Base-by-base conservation (phyloP, 2,329 filamentous ascomycete genomes). In the Albophoma yamanashiensis region DNA sequence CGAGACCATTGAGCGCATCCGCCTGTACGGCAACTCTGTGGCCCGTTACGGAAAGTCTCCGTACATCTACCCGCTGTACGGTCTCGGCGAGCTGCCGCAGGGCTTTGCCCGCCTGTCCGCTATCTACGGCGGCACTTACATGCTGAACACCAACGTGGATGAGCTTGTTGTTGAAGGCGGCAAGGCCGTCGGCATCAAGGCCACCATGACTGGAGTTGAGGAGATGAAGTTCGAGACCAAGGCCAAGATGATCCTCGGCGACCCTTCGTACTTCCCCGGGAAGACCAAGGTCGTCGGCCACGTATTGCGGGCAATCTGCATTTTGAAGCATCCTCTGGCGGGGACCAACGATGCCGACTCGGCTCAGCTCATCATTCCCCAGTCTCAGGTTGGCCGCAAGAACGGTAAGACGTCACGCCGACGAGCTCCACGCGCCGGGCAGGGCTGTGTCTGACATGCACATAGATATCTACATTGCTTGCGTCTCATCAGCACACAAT, bases 11-110 rank as follows among this genome's bases (percentile, higher is more conserved):
- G 86, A 93, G 76, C 91, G 93, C 68, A 97, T 99, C 74, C 86
- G 91, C 66, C 83, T 99, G 55, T 99, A 99, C 76, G 95, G 93
- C 68, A 96, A 96, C 83, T 97, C 92, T 38, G 96, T 99, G 77
- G 91, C 92, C 58, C 87, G 93, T 64, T 97, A 97, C 77, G 94
- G 94, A 77, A 97, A 97, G 79, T 97, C 92, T 15, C 95, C 94
- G 55, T 99, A 97, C 81, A 97, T 99, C 79, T 99, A 99, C 82
- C 95, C 94, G 56, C 87, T 97, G 39, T 99, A 99, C 79, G 94
- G 94, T 63, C 86, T 99, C 57, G 94, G 90, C 73, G 94, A 99
- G 80, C 88, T 99, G 60, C 95, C 94, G 42, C 94, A 99, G 78
- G 93, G 93, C 62, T 99, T 99, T 70, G 94, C 94, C 64, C 92